Evolutionary conservation across 768 basidiomycete genomes (phyloP).

Genomic region (Kwoniella bestiolae): DNA sequence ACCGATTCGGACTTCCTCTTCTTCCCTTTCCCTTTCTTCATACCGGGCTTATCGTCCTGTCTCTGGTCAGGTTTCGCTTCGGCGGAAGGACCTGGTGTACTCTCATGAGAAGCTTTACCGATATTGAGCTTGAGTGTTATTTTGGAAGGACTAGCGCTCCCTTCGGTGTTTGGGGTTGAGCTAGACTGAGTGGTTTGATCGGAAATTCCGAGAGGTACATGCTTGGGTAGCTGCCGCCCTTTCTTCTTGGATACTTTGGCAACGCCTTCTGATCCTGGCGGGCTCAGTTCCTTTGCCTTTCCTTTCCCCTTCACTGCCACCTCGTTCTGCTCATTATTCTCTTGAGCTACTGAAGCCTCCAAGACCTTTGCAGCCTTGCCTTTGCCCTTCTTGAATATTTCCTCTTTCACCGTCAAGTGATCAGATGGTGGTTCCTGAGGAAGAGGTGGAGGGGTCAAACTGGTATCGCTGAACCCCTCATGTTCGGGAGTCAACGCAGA

Average conservation of each 20-base stretch:
- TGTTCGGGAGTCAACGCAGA: not conserved
- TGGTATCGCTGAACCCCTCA: slow-evolving; percentile 11
- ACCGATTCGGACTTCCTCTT: slow-evolving; percentile 13
- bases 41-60: not conserved
- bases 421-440: not conserved
- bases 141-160: not conserved
- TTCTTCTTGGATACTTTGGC: not conserved
- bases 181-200: not conserved
- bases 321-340: too few relatives aligned
- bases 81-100: not conserved
- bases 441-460: slow-evolving; percentile 13
- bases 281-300: not conserved
- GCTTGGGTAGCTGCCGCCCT: too few relatives aligned
- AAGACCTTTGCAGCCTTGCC: not conserved
- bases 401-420: not conserved
- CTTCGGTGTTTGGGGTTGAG: slow-evolving; percentile 7
- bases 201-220: not conserved
- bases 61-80: not conserved
- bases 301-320: not conserved
- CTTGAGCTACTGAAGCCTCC: too few relatives aligned
- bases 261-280: not conserved
- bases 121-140: slow-evolving; percentile 12
- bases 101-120: not conserved
- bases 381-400: not conserved
- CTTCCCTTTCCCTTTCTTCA: not conserved